Evolutionary conservation across 768 basidiomycete genomes (phyloP), one percentile per base, ranked within the genome.

Genomic region (Coprinopsis strossmayeri): DNA sequence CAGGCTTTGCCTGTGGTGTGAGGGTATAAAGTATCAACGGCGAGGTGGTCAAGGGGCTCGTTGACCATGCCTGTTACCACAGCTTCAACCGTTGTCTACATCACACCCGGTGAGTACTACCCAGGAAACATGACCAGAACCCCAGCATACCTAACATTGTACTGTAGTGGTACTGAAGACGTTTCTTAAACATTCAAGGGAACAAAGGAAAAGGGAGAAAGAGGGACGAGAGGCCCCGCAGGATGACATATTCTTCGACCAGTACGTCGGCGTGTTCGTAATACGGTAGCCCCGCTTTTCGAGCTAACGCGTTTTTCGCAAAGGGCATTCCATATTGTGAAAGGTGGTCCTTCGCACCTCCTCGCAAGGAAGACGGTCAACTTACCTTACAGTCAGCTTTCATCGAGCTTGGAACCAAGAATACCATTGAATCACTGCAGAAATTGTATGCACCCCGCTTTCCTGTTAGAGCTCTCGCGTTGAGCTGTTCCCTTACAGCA

Each of bases 361-460:
- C 41, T 10, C 20, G n/a, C 18, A 42, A 24, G 7, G 5, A 4
- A 5, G 13, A 17, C 20, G 3, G 11, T 32, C 24, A 41, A 43
- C 24, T 32, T n/a, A 45, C 38, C 1, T 39, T 39, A 24, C n/a
- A 17, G 13, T 32, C 28, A 72, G 75, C 81, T 0, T 88, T 88
- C 61, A 78, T 87, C 34, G 73, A 80, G 42, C 64, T 84, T 17
- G 78, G 79, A 4, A 81, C 79, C 0, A 65, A 70, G 38, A 82
- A 87, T 59, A 85, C 81, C 0, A 71, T 87, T 28, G 84, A 87
- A 55, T 83, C 81, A n/a, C 70, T 86, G 1, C 84, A 86, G 56
- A 68, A 70, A 15, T 84, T 84, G 79, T 80, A 52, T 42, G 74
- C 61, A 21, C 13, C 26, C 39, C 40, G 5, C 37, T 18, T 24